A percentile compares a stretch with the other conserved stretches of the same genome.
Evolutionary conservation across 805 yeast genomes (phyloP).

Genomic region (Metschnikowia continentalis): DNA sequence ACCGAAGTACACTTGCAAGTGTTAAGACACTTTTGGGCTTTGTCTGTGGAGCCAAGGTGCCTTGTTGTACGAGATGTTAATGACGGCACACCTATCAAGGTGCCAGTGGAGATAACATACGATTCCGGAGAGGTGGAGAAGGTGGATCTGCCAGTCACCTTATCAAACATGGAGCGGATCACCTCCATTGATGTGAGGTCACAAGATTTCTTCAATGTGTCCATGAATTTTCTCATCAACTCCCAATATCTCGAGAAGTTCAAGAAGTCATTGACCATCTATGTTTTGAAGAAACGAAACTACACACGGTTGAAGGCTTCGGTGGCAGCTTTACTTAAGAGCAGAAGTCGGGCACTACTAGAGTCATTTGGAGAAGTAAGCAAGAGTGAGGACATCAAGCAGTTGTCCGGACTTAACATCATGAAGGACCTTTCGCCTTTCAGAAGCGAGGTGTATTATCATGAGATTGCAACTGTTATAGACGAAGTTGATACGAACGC

Average conservation of each 20-base stretch:
- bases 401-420: conserved; percentile 21
- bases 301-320: conserved; percentile 35
- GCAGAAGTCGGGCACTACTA: conserved; percentile 30
- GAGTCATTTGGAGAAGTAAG: conserved; percentile 22
- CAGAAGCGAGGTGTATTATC: conserved; percentile 29
- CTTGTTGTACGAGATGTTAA: conserved; percentile 70
- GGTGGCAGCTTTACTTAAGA: conserved; percentile 30
- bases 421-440: conserved; percentile 22
- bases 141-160: conserved; percentile 57
- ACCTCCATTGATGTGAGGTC: conserved; percentile 43
- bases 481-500: conserved; percentile 16
- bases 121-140: conserved; percentile 34
- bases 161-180: conserved; percentile 58
- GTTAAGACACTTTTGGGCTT: conserved; percentile 83
- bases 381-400: conserved; percentile 23
- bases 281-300: conserved; percentile 45
- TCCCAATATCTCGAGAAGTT: conserved; percentile 43
- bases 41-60: conserved; percentile 78
- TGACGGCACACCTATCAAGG: conserved; percentile 51
- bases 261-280: conserved; percentile 43
- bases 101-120: conserved; percentile 36
- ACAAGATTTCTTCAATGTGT: conserved; percentile 51
- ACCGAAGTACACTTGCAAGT: conserved; percentile 74
- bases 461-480: conserved; percentile 21
- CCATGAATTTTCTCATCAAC: conserved; percentile 39